Evolutionary conservation across 2,329 filamentous ascomycete genomes (phyloP), one percentile per base, ranked within the genome.

Genomic region (Colletotrichum somersetense): DNA sequence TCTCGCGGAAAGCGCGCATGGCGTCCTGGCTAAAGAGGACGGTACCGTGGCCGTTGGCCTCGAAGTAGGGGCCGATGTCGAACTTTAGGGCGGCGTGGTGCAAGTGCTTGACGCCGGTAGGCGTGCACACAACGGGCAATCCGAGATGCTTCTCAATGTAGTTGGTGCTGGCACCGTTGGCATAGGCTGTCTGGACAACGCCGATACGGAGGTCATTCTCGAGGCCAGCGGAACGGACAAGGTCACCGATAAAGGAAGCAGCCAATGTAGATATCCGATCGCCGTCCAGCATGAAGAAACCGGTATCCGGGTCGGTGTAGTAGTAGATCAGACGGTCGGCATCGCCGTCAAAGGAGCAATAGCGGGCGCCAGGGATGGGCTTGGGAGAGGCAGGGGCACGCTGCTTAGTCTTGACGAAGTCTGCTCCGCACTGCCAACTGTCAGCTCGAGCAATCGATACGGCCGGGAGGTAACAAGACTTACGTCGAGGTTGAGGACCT

Each of bases 401-500:
- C 85, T 99, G 96, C 83, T 94, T 94, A 23, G 96, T 98, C 86
- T 99, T 99, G 83, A 99, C 96, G 77, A 91, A 98, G 83, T 99
- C 96, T 79, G 96, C 96, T 81, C 96, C 96, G 79, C 93, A 97
- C 91, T 97, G 77, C 10, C 26, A n/a, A 46, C 20, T 23, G 23
- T 62, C 30, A 62, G 35, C 35, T 38, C 65, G 62, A 50, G 44
- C 10, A 30, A 23, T 18, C 12, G 23, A 11, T 3, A 16, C 48
- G 33, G n/a, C 30, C 3, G 3, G 40, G 30, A 2, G 14, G 11
- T 23, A n/a, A 16, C 50, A 35, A 38, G 6, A 81, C 88, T 82
- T 86, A 95, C 93, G 77, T 97, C 94, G 40, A 93, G 89, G 83
- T 99, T 99, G 76, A 99, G 86, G 67, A 92, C 89, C 80, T 97